Evolutionary conservation across 2,329 filamentous ascomycete genomes (phyloP).

Genomic region (Remersonia thermophila): DNA sequence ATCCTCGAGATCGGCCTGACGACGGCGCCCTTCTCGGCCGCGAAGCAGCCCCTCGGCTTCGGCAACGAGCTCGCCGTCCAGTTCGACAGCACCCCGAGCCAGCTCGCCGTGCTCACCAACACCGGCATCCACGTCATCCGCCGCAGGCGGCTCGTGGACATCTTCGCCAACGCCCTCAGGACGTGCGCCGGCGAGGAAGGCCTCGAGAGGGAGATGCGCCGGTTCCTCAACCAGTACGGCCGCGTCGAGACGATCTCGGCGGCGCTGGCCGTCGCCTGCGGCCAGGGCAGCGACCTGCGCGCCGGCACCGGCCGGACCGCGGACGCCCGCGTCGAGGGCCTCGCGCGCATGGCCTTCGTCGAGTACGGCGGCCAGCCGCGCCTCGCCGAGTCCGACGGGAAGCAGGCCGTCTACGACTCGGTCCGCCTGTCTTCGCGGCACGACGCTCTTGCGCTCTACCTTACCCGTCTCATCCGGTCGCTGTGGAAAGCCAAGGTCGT

Average conservation of each 20-base stretch:
- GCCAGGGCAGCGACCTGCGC: constrained; percentile 66
- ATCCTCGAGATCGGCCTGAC: constrained; percentile 71
- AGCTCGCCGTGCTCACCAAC: constrained; percentile 86
- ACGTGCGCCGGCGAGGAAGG: constrained; percentile 60
- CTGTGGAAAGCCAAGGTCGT: constrained; percentile 79
- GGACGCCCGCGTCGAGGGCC: constrained; percentile 76
- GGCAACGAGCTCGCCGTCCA: constrained; percentile 96
- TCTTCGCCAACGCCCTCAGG: constrained; percentile 74
- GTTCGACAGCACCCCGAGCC: constrained; percentile 69
- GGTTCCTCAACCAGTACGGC: constrained; percentile 77
- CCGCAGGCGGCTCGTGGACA: constrained; percentile 74
- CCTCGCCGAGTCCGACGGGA: constrained; percentile 64
- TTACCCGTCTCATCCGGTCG: constrained; percentile 74
- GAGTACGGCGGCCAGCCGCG: constrained; percentile 83
- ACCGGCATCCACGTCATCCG: constrained; percentile 80
- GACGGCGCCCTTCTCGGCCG: constrained; percentile 59
- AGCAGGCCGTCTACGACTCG: constrained; percentile 61
- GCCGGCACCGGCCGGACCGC: constrained; percentile 64
- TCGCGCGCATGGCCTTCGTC: constrained; percentile 77
- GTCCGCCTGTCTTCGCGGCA: constrained; percentile 83
- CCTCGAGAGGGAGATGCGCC: constrained; percentile 67
- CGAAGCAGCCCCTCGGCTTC: constrained; percentile 60
- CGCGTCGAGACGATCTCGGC: constrained; percentile 81
- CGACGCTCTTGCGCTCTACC: constrained; percentile 75
- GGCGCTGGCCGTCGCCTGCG: constrained; percentile 86